Evolutionary conservation across 2,329 filamentous ascomycete genomes (phyloP).

Genomic region (Pseudogymnoascus sp.): DNA sequence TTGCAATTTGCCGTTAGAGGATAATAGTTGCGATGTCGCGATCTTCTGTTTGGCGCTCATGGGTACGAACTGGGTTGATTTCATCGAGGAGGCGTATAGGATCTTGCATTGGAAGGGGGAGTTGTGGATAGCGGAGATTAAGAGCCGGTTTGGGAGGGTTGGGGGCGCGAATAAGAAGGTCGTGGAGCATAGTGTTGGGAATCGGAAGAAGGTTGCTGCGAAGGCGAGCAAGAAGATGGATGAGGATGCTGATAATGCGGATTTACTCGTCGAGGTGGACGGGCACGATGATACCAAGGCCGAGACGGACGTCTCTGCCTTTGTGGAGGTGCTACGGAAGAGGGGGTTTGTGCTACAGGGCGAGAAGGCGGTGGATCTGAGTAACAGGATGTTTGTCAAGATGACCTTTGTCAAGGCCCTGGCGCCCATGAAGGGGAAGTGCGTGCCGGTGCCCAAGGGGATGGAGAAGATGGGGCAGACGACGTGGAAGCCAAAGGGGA

Average conservation of each 20-base stretch:
- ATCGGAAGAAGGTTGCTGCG: constrained; percentile 46
- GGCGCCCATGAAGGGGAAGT: constrained; percentile 67
- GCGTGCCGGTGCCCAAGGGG: constrained; percentile 37
- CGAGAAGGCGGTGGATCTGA: constrained; percentile 64
- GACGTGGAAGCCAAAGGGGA: constrained; percentile 62
- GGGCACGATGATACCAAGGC: constrained; percentile 53
- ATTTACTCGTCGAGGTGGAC: constrained; percentile 64
- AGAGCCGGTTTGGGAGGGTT: constrained; percentile 72
- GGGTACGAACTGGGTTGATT: constrained; percentile 97
- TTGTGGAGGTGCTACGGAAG: constrained; percentile 72
- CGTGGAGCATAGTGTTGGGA: constrained; percentile 64
- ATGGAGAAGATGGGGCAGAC: constrained; percentile 49
- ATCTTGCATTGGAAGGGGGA: constrained; percentile 90
- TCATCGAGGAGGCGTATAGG: constrained; percentile 91
- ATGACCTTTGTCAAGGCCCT: constrained; percentile 91
- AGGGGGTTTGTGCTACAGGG: constrained; percentile 79
- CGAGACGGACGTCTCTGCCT: constrained; percentile 80
- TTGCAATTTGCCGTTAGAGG: constrained; percentile 66
- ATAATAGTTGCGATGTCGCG: constrained; percentile 72
- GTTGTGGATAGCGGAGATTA: constrained; percentile 96
- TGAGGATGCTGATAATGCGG: constrained; percentile 41
- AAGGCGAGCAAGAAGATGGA: constrained; percentile 37
- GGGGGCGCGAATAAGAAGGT: constrained; percentile 35
- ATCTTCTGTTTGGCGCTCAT: constrained; percentile 96
- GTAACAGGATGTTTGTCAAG: constrained; percentile 97